Evolutionary conservation across 345 rosid genomes (phyloP).

Genomic region (Mangifera indica): DNA sequence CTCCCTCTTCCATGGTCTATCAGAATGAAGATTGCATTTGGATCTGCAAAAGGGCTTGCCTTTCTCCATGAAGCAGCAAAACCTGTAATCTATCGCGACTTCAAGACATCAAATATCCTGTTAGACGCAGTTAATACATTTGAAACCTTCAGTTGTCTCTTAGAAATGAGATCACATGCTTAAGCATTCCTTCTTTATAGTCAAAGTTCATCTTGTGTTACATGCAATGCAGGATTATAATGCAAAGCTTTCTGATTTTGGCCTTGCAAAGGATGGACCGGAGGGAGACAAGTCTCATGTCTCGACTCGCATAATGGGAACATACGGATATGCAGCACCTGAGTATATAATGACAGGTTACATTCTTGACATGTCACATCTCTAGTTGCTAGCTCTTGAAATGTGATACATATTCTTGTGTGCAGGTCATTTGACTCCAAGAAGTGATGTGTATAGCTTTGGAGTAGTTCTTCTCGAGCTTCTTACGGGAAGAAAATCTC

Average conservation of each 20-base stretch:
- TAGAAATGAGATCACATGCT: too few species aligned
- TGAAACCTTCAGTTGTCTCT: too few species aligned
- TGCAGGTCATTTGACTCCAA: slow-evolving; percentile 80
- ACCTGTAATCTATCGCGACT: slow-evolving; percentile 16
- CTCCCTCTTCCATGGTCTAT: too few species aligned
- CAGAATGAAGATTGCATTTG: too few species aligned
- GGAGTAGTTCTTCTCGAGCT: slow-evolving; percentile 84
- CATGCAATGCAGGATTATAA: slow-evolving; percentile 68
- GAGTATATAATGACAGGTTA: slow-evolving; percentile 97
- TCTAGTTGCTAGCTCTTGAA: too few species aligned
- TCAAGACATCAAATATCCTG: slow-evolving; percentile 33
- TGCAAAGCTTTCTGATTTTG: slow-evolving; percentile 91
- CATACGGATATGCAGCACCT: slow-evolving; percentile 98
- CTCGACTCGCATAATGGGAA: slow-evolving; percentile 98
- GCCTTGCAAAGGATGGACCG: slow-evolving; percentile 97
- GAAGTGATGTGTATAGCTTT: slow-evolving; percentile 88
- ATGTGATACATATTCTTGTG: neutral
- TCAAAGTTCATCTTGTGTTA: too few species aligned
- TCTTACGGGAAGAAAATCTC: slow-evolving; percentile 77
- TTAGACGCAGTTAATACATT: too few species aligned
- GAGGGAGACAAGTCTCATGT: slow-evolving; percentile 96
- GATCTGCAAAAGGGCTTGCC: too few species aligned
- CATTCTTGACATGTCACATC: neutral
- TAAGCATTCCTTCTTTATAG: too few species aligned
- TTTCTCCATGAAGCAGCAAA: too few species aligned